phyloP scores from a whole-genome alignment of 139 green algal genomes.

The Ulvella scutata region DNA sequence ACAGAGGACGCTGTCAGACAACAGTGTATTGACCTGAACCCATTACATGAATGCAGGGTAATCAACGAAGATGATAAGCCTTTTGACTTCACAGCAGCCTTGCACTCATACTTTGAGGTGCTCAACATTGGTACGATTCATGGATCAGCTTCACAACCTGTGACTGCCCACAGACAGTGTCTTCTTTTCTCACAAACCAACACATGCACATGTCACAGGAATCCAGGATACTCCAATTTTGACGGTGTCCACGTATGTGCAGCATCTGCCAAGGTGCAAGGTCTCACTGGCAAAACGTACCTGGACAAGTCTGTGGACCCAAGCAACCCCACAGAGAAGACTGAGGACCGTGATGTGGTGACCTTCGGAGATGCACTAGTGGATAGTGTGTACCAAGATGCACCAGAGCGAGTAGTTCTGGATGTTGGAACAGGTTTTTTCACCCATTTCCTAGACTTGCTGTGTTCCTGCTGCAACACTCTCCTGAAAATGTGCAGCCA shows the following conservation, averaged over 20 bases:
- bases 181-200: background rate
- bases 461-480: background rate
- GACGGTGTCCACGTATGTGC: too few species aligned
- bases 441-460: conserved; percentile 4
- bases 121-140: conserved; percentile 11
- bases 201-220: conserved; percentile 28
- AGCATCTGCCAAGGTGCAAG: conserved; percentile 49
- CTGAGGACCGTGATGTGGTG: conserved; percentile 42
- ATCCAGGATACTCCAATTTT: too few species aligned
- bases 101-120: conserved; percentile 95
- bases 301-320: conserved; percentile 74
- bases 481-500: too few species aligned
- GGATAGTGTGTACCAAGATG: conserved; percentile 77
- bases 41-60: background rate
- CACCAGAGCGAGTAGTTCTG: conserved; percentile 57
- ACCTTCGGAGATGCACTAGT: conserved; percentile 33
- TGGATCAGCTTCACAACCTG: conserved; percentile 7
- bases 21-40: too few species aligned
- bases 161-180: too few species aligned
- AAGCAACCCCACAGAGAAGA: conserved; percentile 47
- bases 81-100: conserved; percentile 85
- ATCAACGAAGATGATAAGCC: conserved; percentile 12
- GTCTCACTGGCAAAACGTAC: conserved; percentile 65
- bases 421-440: conserved; percentile 57
- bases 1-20: too few species aligned